A percentile compares a stretch with the other conserved stretches of the same genome.
Evolutionary conservation across 2,329 filamentous ascomycete genomes (phyloP).

Genomic region (Chalaropsis thielavioides): DNA sequence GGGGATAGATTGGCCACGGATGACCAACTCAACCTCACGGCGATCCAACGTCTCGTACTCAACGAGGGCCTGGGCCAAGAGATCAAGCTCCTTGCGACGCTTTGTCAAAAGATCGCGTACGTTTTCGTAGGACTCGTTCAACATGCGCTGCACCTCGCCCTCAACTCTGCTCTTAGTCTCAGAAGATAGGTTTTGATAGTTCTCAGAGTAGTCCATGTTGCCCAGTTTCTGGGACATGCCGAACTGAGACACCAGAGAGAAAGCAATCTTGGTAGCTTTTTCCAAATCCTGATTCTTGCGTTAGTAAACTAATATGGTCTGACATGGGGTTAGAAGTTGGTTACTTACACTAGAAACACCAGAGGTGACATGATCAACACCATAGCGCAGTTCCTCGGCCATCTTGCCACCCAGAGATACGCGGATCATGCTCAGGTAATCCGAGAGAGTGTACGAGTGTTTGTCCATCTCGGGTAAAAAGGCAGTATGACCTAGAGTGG

Average conservation of each 20-base stretch:
- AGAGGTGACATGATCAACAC: conserved; percentile 78
- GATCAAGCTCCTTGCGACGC: conserved; percentile 72
- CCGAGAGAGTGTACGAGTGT: conserved; percentile 71
- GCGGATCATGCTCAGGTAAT: conserved; percentile 69
- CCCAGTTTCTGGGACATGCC: conserved; percentile 83
- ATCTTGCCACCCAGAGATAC: conserved; percentile 75
- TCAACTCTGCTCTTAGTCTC: conserved; percentile 82
- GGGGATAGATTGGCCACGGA: conserved; percentile 69
- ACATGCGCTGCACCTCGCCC: conserved; percentile 66
- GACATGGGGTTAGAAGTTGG: neutral
- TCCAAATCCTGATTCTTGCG: conserved; percentile 55
- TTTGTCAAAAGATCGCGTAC: conserved; percentile 56
- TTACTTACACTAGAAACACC: conserved; percentile 61
- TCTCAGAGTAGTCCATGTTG: conserved; percentile 72
- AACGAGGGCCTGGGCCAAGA: conserved; percentile 74
- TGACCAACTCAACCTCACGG: conserved; percentile 79
- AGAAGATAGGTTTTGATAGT: conserved; percentile 69
- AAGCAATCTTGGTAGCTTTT: conserved; percentile 66
- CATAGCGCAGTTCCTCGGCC: conserved; percentile 82
- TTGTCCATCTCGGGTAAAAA: conserved; percentile 85
- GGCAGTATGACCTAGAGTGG: conserved; percentile 72
- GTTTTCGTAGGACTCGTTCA: conserved; percentile 67
- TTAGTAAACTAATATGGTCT: conserved; percentile 20
- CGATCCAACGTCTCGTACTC: conserved; percentile 88
- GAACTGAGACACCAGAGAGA: conserved; percentile 72